Base-by-base conservation (phyloP, 2,329 filamentous ascomycete genomes). In the Cladophialophora psammophila region DNA sequence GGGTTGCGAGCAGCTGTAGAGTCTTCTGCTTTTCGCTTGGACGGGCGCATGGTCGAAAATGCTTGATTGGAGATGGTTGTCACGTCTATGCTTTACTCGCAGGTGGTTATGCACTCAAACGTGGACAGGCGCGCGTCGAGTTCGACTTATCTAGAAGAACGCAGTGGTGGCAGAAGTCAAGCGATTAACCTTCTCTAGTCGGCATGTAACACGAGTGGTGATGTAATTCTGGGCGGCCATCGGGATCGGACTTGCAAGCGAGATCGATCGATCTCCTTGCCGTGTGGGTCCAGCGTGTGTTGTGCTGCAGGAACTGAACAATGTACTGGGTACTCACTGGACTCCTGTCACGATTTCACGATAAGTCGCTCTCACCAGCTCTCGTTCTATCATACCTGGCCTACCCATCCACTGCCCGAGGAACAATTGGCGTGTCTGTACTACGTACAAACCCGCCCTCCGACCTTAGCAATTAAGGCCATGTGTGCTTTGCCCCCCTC, bases 21-120 rank as follows among this genome's bases (percentile, higher is more conserved):
- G 4, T 58, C 48, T 9, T 45, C 7, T 18, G 62, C 60, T 65
- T 64, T 70, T 50, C 66, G 66, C 53, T 70, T 70, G 40, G 50
- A 35, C 3, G 53, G 36, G 3, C 53, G 1, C 60, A 66, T 69
- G 57, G 35, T 32, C 5, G n/a, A 26, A 42, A 55, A 50, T 50
- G 45, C 45, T 50, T 13, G 45, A 13, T 26, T 48, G 20, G 45
- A 50, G 45, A 13, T 20, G 9, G 20, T 15, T 45, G 5, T 2
- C 6, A 20, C 26, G 26, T 9, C 42, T 45, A 45, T 45, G 2
- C 5, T 45, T 45, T 20, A 20, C 42, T 18, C 26, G 26, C 26
- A 26, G 26, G 26, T 20, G 9, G n/a, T 48, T 7, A 40, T 50
- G 45, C 45, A 26, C 8, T 31, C 5, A 55, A n/a, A 36, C 20